Evolutionary conservation across 2,329 filamentous ascomycete genomes (phyloP).

Genomic region (Talaromyces sp.): DNA sequence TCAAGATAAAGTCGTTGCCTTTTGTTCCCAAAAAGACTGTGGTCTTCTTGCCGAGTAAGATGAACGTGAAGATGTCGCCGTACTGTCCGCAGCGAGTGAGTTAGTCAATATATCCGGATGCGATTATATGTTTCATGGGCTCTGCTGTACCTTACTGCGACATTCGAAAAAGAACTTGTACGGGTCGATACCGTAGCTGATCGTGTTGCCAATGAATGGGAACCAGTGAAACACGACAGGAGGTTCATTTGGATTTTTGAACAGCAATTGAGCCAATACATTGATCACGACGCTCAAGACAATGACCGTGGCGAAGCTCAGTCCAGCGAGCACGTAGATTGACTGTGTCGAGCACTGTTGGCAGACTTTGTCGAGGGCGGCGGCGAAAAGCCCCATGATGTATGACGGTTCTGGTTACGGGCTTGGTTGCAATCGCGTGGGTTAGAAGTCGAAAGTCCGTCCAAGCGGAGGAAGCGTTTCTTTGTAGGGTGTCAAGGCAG

Average conservation of each 20-base stretch:
- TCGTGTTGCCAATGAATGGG: constrained; percentile 78
- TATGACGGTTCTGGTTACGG: neutral
- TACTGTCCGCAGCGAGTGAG: constrained; percentile 51
- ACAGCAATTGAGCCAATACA: constrained; percentile 72
- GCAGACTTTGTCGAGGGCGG: constrained; percentile 44
- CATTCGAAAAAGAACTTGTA: constrained; percentile 63
- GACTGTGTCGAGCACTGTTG: constrained; percentile 47
- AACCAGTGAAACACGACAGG: constrained; percentile 64
- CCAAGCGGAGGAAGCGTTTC: neutral
- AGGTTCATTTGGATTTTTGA: constrained; percentile 77
- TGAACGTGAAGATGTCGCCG: constrained; percentile 86
- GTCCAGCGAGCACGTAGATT: constrained; percentile 44
- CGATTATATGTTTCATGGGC: neutral
- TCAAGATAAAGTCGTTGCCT: constrained; percentile 90
- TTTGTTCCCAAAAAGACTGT: constrained; percentile 78
- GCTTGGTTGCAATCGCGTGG: neutral
- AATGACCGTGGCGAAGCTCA: constrained; percentile 49
- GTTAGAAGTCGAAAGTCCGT: neutral
- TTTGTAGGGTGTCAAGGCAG: neutral
- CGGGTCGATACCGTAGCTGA: constrained; percentile 87
- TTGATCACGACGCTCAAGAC: constrained; percentile 67
- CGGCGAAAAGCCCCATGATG: constrained; percentile 53
- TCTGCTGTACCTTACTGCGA: constrained; percentile 66
- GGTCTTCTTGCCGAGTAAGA: constrained; percentile 82
- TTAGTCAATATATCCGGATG: neutral